Percentiles rank a stretch among this genome's conserved stretches.
Evolutionary conservation across 2,329 filamentous ascomycete genomes (phyloP).

Genomic region (Myriosclerotinia curreyana): DNA sequence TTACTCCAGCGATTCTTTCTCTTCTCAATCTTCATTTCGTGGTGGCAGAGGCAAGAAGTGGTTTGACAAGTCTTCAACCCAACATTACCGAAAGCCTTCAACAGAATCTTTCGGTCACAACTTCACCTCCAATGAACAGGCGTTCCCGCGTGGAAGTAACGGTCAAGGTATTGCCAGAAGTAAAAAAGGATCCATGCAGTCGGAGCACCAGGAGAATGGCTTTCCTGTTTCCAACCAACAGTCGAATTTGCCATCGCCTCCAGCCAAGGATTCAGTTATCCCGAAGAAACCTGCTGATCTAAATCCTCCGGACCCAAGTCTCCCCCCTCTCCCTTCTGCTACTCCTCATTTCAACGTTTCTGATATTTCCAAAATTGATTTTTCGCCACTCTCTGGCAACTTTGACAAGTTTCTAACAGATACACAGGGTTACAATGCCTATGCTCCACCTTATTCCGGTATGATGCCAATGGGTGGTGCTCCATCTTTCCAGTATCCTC

Average conservation of each 20-base stretch:
- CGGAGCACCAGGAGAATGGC: conserved; percentile 28
- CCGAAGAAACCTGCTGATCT: conserved; percentile 16
- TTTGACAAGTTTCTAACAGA: conserved; percentile 62
- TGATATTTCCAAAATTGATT: conserved; percentile 46
- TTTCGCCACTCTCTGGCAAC: conserved; percentile 66
- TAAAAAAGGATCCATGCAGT: conserved; percentile 26
- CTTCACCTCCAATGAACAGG: conserved; percentile 29
- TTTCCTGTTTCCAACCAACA: conserved; percentile 26
- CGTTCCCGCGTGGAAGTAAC: conserved; percentile 28
- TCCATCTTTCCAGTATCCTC: conserved; percentile 44
- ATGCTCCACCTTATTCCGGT: conserved; percentile 50
- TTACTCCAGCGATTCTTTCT: conserved; percentile 26
- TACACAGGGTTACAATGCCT: conserved; percentile 54
- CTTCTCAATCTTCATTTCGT: conserved; percentile 22
- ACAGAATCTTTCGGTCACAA: conserved; percentile 34
- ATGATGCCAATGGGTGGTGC: conserved; percentile 42
- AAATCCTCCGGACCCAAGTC: conserved; percentile 21
- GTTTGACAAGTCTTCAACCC: conserved; percentile 36
- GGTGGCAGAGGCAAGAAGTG: conserved; percentile 26
- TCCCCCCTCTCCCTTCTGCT: conserved; percentile 34
- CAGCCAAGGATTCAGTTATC: conserved; percentile 17
- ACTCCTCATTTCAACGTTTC: conserved; percentile 32
- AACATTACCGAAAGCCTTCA: conserved; percentile 30
- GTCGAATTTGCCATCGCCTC: conserved; percentile 14
- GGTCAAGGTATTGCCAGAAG: conserved; percentile 28